Evolutionary conservation across 805 yeast species (phyloP).

Genomic region (Saccharomyces eubayanus): DNA sequence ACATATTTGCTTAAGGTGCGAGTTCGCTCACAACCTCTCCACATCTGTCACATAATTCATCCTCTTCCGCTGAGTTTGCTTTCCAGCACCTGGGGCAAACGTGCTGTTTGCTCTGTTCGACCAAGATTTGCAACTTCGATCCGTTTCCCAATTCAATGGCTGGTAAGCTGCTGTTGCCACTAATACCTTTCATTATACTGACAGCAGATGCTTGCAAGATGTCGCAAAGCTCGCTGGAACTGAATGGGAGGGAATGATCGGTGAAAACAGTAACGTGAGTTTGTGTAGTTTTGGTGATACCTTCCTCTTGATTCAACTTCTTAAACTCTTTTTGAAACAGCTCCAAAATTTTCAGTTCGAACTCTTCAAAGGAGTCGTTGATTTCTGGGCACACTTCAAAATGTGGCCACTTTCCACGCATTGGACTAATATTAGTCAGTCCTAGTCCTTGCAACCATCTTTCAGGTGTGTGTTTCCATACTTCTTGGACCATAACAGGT

Average conservation of each 20-base stretch:
- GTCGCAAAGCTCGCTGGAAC: conserved; percentile 43
- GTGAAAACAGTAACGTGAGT: conserved; percentile 25
- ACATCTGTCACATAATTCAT: conserved; percentile 62
- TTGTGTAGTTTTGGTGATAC: conserved; percentile 20
- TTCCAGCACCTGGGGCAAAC: conserved; percentile 98
- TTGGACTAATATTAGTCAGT: background rate
- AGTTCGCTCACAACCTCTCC: conserved; percentile 25
- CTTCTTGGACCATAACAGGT: conserved; percentile 83
- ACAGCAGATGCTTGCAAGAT: conserved; percentile 59
- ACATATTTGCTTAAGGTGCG: background rate
- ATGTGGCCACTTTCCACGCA: conserved; percentile 3
- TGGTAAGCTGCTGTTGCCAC: background rate
- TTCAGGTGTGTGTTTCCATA: conserved; percentile 55
- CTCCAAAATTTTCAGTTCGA: conserved; percentile 15
- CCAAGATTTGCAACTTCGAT: conserved; percentile 28
- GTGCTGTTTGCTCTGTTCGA: conserved; percentile 33
- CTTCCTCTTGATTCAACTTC: conserved; percentile 8
- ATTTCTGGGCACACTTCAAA: background rate
- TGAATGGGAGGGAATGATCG: conserved; percentile 7
- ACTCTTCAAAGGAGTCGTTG: conserved; percentile 9
- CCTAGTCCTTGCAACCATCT: conserved; percentile 13
- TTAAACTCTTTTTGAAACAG: conserved; percentile 16
- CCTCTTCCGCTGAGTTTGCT: conserved; percentile 43
- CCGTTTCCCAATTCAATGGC: conserved; percentile 13
- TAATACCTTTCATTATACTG: conserved; percentile 25